Conservation (phyloP, 225 moss, liverwort and hornwort species). For the Asterella californica region DNA sequence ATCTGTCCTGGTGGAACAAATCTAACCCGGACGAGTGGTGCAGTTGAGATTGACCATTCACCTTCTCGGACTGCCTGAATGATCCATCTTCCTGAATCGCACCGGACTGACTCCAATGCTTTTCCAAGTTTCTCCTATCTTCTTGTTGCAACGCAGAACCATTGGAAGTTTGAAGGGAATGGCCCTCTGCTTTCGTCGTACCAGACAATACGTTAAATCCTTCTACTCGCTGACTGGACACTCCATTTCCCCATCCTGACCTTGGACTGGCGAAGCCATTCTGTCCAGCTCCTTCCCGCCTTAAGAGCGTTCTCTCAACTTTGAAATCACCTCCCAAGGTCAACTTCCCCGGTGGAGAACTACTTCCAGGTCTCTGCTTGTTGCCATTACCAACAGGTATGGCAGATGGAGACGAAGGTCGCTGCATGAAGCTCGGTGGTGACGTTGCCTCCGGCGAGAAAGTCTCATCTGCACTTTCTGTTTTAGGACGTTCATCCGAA, state of each 20-base stretch:
- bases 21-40: conserved; percentile 55
- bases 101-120: conserved; percentile 51
- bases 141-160: conserved; percentile 39
- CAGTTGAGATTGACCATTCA: conserved; percentile 53
- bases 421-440: conserved; percentile 57
- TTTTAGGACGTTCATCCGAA: conserved; percentile 94
- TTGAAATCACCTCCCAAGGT: conserved; percentile 51
- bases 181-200: conserved; percentile 52
- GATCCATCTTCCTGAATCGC: conserved; percentile 50
- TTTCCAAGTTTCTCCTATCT: conserved; percentile 58
- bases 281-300: conserved; percentile 83
- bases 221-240: conserved; percentile 64
- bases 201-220: conserved; percentile 61
- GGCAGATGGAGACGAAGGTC: conserved; percentile 60
- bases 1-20: conserved; percentile 73
- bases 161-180: conserved; percentile 39
- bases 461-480: conserved; percentile 60
- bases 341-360: conserved; percentile 57
- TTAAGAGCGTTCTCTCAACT: conserved; percentile 79
- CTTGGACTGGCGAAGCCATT: conserved; percentile 90
- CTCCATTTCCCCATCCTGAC: conserved; percentile 63
- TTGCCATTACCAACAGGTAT: conserved; percentile 56
- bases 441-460: conserved; percentile 73
- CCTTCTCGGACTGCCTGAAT: conserved; percentile 58
- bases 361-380: conserved; percentile 59